Evolutionary conservation across 2,329 filamentous ascomycete species (phyloP).

Genomic region (Venturia nashicola): DNA sequence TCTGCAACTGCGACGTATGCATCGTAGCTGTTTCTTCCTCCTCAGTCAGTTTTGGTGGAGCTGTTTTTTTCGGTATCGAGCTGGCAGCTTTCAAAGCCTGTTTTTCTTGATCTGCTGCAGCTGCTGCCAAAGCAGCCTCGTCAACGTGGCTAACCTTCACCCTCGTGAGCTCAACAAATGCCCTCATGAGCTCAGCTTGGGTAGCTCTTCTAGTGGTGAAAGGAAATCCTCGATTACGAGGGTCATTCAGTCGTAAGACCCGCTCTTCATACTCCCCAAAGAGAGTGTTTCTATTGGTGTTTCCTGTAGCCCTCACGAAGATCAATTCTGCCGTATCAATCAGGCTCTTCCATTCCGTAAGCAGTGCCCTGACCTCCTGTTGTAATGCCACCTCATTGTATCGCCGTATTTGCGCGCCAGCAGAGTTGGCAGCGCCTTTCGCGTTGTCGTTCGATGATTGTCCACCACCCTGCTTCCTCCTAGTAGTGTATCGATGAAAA

Average conservation of each 20-base stretch:
- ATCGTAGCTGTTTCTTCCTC: conserved; percentile 72
- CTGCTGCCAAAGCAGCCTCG: conserved; percentile 46
- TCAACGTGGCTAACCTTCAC: conserved; percentile 74
- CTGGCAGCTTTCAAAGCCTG: conserved; percentile 11
- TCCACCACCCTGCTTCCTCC: conserved; percentile 88
- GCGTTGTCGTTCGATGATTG: conserved; percentile 89
- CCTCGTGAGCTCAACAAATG: conserved; percentile 85
- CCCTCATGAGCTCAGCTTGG: conserved; percentile 86
- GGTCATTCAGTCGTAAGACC: conserved; percentile 66
- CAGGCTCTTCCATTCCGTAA: conserved; percentile 73
- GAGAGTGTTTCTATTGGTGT: conserved; percentile 71
- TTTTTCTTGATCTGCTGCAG: conserved; percentile 28
- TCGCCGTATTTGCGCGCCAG: conserved; percentile 74
- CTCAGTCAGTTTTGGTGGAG: conserved; percentile 55
- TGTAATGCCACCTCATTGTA: conserved; percentile 89
- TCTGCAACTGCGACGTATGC: conserved; percentile 81
- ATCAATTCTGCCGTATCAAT: conserved; percentile 76
- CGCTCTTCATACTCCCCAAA: conserved; percentile 89
- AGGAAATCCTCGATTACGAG: conserved; percentile 73
- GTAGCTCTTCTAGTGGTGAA: conserved; percentile 89
- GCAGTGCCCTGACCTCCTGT: conserved; percentile 72
- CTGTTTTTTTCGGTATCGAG: conserved; percentile 34
- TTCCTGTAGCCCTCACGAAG: conserved; percentile 82
- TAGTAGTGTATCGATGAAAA: conserved; percentile 92
- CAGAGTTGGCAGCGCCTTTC: conserved; percentile 90